Conservation (phyloP, 192 early-diverging fungal genomes). For the Coemansia sp. region DNA sequence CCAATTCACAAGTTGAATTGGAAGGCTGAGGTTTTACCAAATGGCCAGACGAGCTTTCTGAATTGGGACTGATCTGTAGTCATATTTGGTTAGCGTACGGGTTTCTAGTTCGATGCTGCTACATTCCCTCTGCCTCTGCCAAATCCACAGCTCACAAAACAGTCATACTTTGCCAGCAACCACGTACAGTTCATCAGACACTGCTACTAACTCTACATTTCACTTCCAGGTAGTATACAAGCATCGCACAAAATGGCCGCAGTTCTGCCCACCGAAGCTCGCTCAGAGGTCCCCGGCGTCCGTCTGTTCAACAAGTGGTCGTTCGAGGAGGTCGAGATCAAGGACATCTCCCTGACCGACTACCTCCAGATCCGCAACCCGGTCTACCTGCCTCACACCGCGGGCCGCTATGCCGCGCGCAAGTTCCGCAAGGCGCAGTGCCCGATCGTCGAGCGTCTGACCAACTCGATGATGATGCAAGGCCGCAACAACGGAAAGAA, state of each 20-base stretch:
- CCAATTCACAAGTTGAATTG: no score
- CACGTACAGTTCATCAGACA: no score
- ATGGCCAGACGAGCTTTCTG: no score
- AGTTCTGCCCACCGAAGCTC: slow-evolving; percentile 56
- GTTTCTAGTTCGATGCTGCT: no score
- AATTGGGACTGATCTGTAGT: no score
- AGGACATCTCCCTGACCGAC: slow-evolving; percentile 85
- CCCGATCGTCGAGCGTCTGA: slow-evolving; percentile 96
- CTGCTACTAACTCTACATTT: background rate
- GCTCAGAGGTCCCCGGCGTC: slow-evolving; percentile 47
- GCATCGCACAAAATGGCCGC: slow-evolving; percentile 33
- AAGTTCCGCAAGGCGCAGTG: slow-evolving; percentile 99
- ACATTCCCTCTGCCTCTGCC: no score
- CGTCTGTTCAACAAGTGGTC: slow-evolving; percentile 87
- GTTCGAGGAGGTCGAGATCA: slow-evolving; percentile 85
- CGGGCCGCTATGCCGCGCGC: slow-evolving; percentile 95
- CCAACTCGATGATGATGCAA: slow-evolving; percentile 99
- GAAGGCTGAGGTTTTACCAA: no score
- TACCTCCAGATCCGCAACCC: slow-evolving; percentile 90
- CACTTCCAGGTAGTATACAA: slow-evolving; percentile 28
- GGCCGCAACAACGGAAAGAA: slow-evolving; percentile 99
- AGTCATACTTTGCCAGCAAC: no score
- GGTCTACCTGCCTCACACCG: slow-evolving; percentile 97
- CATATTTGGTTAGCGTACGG: no score
- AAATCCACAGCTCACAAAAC: no score